Percentiles rank a stretch among this genome's conserved stretches.
phyloP scores from a whole-genome alignment of 2,329 filamentous ascomycete species.

The Epichloe glyceriae region DNA sequence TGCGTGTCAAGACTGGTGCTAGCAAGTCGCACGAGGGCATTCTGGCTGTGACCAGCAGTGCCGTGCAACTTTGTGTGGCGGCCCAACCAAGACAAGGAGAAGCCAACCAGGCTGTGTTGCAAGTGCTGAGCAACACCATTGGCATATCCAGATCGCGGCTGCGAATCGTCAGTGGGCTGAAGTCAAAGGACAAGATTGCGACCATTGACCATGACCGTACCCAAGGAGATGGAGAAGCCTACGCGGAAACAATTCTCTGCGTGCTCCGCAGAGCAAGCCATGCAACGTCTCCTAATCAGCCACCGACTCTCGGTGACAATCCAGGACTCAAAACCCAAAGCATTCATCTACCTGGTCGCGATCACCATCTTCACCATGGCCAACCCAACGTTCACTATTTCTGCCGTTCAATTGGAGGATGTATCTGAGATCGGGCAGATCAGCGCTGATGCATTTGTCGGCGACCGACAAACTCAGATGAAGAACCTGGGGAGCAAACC shows the following conservation, averaged over 20 bases:
- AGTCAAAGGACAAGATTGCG: constrained; percentile 52
- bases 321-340: no score
- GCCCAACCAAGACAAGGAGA: constrained; percentile 54
- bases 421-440: constrained; percentile 18
- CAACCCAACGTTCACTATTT: constrained; percentile 10
- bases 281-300: not conserved
- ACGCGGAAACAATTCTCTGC: constrained; percentile 15
- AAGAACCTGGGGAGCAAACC: constrained; percentile 18
- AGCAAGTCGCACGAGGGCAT: constrained; percentile 50
- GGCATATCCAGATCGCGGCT: constrained; percentile 51
- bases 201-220: constrained; percentile 22
- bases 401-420: constrained; percentile 14
- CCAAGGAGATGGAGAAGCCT: constrained; percentile 17
- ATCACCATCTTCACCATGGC: constrained; percentile 7
- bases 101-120: constrained; percentile 53
- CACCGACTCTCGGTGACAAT: no score
- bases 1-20: constrained; percentile 55
- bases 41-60: constrained; percentile 37
- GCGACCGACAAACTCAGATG: constrained; percentile 24
- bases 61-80: constrained; percentile 51
- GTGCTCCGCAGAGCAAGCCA: constrained; percentile 15
- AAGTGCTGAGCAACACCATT: constrained; percentile 47
- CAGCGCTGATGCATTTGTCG: constrained; percentile 16
- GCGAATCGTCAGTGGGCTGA: constrained; percentile 47
- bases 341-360: no score